Percentiles rank a stretch among this genome's conserved stretches.
Conservation (phyloP, 2,329 filamentous ascomycete species). For the Fusarium cicatricum region DNA sequence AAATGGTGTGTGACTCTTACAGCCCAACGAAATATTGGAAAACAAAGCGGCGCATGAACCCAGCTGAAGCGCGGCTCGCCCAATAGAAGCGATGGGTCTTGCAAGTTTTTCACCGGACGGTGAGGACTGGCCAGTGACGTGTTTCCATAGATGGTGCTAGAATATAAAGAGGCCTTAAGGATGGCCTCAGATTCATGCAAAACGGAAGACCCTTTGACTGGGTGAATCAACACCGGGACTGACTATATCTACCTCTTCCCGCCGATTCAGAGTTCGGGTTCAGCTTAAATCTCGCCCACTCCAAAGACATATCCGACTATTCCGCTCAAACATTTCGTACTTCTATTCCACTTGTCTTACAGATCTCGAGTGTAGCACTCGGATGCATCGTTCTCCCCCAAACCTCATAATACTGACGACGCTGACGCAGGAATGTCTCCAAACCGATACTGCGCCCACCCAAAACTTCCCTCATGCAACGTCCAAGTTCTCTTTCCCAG, state of each 20-base stretch:
- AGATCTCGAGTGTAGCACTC: background rate
- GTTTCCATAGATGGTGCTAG: background rate
- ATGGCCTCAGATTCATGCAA: background rate
- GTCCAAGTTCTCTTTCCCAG: constrained; percentile 55
- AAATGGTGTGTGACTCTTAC: background rate
- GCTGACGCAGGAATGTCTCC: constrained; percentile 44
- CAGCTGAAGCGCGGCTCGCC: background rate
- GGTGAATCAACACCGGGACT: background rate
- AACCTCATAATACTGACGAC: constrained; percentile 6
- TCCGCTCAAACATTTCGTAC: background rate
- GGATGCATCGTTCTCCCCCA: background rate
- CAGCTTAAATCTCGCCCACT: no score
- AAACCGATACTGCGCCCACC: constrained; percentile 58
- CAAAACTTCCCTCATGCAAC: constrained; percentile 54
- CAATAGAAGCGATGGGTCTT: background rate
- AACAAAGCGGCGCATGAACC: background rate
- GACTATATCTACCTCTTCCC: background rate
- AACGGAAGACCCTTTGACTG: no score
- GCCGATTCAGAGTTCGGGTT: no score
- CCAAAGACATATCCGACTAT: no score
- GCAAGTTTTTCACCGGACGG: background rate
- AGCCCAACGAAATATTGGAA: constrained; percentile 2
- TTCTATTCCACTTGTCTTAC: background rate
- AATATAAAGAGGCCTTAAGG: background rate
- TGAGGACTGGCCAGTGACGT: constrained; percentile 6